A percentile compares a stretch with the other conserved stretches of the same genome.
Conservation (phyloP, 108 stramenopile genomes). For the Poteriospumella lacustris region DNA sequence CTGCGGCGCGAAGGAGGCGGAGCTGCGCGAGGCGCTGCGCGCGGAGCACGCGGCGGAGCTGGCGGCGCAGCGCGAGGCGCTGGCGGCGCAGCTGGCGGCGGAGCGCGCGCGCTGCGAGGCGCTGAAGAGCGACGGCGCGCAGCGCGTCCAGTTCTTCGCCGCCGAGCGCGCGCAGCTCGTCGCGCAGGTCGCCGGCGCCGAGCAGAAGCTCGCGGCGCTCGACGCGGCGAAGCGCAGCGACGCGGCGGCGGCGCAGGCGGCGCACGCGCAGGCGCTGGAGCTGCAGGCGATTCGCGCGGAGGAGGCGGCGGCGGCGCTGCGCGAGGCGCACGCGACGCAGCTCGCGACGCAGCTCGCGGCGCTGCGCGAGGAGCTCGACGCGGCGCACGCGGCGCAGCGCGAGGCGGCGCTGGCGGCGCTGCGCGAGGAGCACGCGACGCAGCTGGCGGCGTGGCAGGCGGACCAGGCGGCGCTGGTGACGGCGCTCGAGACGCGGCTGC, state of each 20-base stretch:
- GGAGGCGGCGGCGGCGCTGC: neutral
- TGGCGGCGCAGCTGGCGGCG: neutral
- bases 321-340: neutral
- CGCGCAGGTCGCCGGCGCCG: neutral
- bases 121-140: neutral
- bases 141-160: neutral
- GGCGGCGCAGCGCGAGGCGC: neutral
- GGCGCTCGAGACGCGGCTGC: no score
- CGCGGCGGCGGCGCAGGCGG: conserved; percentile 14
- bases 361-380: conserved; percentile 28
- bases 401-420: neutral
- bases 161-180: neutral
- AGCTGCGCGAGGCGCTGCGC: neutral
- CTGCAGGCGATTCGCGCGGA: neutral
- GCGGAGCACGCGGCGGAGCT: neutral
- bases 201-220: neutral
- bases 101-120: neutral
- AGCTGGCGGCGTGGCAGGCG: neutral
- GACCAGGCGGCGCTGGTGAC: neutral
- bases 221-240: conserved; percentile 10
- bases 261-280: neutral
- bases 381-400: neutral
- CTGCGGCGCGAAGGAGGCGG: neutral
- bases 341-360: conserved; percentile 20
- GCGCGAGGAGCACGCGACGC: neutral